A percentile compares a stretch with the other conserved stretches of the same genome.
phyloP scores from a whole-genome alignment of 805 yeast genomes.

The Tetrapisispora iriomotensis region DNA sequence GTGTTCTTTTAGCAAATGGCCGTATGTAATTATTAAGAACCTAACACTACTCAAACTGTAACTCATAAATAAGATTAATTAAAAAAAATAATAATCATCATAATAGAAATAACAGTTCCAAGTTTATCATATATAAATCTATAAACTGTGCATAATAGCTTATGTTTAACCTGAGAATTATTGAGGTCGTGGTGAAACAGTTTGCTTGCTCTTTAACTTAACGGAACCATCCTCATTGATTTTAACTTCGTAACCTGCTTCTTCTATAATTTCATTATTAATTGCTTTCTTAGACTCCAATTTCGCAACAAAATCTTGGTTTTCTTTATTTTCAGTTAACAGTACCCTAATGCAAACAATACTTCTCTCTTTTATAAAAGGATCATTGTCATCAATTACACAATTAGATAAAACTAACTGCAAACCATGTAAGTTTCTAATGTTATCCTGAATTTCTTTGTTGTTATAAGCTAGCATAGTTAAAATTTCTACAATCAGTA shows the following conservation, averaged over 20 bases:
- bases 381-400: conserved; percentile 79
- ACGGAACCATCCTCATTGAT: conserved; percentile 60
- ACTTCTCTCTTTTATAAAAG: conserved; percentile 75
- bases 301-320: conserved; percentile 66
- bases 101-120: background rate
- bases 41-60: background rate
- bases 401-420: conserved; percentile 70
- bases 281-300: conserved; percentile 67
- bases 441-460: conserved; percentile 50
- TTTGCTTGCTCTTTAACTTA: conserved; percentile 32
- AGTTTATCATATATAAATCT: background rate
- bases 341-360: conserved; percentile 68
- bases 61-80: background rate
- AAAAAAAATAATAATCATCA: conserved; percentile 1
- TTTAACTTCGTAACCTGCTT: conserved; percentile 71
- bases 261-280: conserved; percentile 47
- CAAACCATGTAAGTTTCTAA: conserved; percentile 58
- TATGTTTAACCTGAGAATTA: background rate
- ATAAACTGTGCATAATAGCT: background rate
- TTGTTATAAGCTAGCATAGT: conserved; percentile 47
- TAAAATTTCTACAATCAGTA: conserved; percentile 55
- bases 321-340: conserved; percentile 50
- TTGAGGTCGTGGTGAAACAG: background rate
- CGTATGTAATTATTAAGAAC: conserved; percentile 17
- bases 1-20: conserved; percentile 47